These are phyloP conservation scores for Cercospora berteroae DNA, from an alignment of 2,329 filamentous ascomycete genomes.

Conservation along the genomic window DNA sequence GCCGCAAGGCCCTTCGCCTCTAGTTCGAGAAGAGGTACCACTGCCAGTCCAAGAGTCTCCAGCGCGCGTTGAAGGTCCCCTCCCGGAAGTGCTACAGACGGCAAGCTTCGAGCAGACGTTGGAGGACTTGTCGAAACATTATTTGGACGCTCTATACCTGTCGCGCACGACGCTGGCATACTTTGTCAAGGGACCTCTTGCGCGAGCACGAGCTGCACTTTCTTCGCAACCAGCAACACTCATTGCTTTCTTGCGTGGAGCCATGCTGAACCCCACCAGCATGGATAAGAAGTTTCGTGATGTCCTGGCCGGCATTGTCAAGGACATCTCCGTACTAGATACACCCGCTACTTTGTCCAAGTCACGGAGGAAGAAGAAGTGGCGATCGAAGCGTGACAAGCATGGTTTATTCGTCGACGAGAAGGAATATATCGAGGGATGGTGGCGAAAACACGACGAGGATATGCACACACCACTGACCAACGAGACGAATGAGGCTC, in stretches of 20 bases:
- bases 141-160: slow-evolving; percentile 49
- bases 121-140: slow-evolving; percentile 37
- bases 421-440: slow-evolving; percentile 61
- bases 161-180: slow-evolving; percentile 73
- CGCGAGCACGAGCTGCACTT: slow-evolving; percentile 69
- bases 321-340: slow-evolving; percentile 45
- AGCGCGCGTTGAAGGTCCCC: not conserved
- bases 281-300: slow-evolving; percentile 81
- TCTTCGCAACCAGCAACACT: slow-evolving; percentile 63
- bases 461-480: slow-evolving; percentile 33
- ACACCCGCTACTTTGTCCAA: slow-evolving; percentile 29
- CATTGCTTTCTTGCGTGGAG: slow-evolving; percentile 61
- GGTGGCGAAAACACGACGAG: slow-evolving; percentile 65
- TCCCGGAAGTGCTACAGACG: not conserved
- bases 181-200: slow-evolving; percentile 78
- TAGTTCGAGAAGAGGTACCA: not conserved
- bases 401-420: slow-evolving; percentile 68
- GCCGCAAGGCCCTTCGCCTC: not conserved
- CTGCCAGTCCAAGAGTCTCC: not conserved
- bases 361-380: slow-evolving; percentile 57
- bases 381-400: slow-evolving; percentile 62
- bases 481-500: slow-evolving; percentile 47
- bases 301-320: slow-evolving; percentile 63
- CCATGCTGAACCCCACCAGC: slow-evolving; percentile 46
- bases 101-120: slow-evolving; percentile 21